These are phyloP conservation scores for Psilocybe mexicana DNA, from an alignment of 1,284 basidiomycete genomes.

Conservation along the genomic window DNA sequence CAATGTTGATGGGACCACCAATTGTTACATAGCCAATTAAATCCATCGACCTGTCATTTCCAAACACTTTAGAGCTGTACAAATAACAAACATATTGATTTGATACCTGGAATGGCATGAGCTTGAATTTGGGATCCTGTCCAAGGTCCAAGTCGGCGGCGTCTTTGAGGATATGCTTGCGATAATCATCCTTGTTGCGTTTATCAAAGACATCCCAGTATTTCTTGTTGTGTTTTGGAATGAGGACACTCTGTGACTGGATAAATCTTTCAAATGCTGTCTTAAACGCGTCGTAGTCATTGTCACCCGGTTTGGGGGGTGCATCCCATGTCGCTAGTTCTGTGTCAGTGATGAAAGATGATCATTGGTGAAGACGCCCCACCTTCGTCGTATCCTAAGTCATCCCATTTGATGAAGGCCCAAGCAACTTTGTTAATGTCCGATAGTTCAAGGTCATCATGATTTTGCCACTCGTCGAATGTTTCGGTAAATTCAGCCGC, in stretches of 20 bases:
- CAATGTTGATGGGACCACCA: constrained; percentile 88
- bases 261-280: constrained; percentile 69
- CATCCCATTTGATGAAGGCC: constrained; percentile 88
- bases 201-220: constrained; percentile 44
- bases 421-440: constrained; percentile 69
- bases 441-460: constrained; percentile 43
- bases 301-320: constrained; percentile 64
- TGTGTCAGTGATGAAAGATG: constrained; percentile 8
- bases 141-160: constrained; percentile 62
- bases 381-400: constrained; percentile 89
- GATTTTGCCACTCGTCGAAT: constrained; percentile 62
- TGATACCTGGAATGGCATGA: constrained; percentile 84
- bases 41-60: constrained; percentile 72
- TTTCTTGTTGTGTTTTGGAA: constrained; percentile 51
- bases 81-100: not conserved
- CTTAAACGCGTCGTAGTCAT: constrained; percentile 64
- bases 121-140: constrained; percentile 58
- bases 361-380: constrained; percentile 19
- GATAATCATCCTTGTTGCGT: constrained; percentile 49
- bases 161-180: constrained; percentile 46
- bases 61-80: not conserved
- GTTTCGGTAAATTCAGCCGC: constrained; percentile 50
- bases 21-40: constrained; percentile 91
- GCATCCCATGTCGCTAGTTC: constrained; percentile 82
- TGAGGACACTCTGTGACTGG: constrained; percentile 58